Conservation (phyloP, 805 yeast species). For the Candida namnaoensis region DNA sequence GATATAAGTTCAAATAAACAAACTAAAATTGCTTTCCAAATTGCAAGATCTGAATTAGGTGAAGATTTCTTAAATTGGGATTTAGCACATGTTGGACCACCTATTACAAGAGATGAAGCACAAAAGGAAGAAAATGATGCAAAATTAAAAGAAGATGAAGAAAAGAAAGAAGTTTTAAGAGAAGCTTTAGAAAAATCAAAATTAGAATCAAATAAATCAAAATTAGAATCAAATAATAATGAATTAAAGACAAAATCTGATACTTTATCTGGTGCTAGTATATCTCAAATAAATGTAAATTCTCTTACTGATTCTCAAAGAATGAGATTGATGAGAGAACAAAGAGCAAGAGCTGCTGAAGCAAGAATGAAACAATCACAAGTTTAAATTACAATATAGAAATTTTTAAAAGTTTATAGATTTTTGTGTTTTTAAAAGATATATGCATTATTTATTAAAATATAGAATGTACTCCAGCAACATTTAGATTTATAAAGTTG, state of each 20-base stretch:
- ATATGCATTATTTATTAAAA: background rate
- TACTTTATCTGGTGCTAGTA: slow-evolving; percentile 18
- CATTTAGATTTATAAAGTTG: slow-evolving; percentile 5
- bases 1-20: slow-evolving; percentile 48
- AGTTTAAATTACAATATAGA: too few relatives aligned
- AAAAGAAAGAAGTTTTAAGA: slow-evolving; percentile 32
- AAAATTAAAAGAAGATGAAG: slow-evolving; percentile 6
- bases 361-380: slow-evolving; percentile 46
- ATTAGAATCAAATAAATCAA: slow-evolving; percentile 28
- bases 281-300: slow-evolving; percentile 35
- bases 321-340: slow-evolving; percentile 80
- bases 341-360: slow-evolving; percentile 94
- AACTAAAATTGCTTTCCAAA: slow-evolving; percentile 51
- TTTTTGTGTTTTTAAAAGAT: too few relatives aligned
- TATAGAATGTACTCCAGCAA: background rate
- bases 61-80: slow-evolving; percentile 67
- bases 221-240: slow-evolving; percentile 27
- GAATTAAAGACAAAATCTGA: slow-evolving; percentile 1
- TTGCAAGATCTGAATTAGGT: slow-evolving; percentile 60
- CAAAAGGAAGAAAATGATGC: slow-evolving; percentile 20
- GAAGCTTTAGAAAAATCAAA: slow-evolving; percentile 32
- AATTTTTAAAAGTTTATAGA: too few relatives aligned
- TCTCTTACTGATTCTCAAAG: slow-evolving; percentile 70
- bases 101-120: slow-evolving; percentile 31
- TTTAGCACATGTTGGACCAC: slow-evolving; percentile 52